Evolutionary conservation across 495 filamentous ascomycete genomes (phyloP).

Genomic region (Viridothelium virens): DNA sequence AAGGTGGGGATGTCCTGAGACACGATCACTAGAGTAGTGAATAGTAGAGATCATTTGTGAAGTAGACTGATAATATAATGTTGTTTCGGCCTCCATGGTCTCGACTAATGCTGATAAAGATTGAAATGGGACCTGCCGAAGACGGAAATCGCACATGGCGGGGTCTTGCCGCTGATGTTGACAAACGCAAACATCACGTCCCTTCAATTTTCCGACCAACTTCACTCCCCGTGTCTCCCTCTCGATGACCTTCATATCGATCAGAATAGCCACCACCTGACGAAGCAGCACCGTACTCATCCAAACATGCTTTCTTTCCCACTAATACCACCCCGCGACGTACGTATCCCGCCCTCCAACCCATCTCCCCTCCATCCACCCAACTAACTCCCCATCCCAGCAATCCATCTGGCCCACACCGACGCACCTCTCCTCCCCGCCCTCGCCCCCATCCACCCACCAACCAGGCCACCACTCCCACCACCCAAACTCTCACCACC

Average conservation of each 20-base stretch:
- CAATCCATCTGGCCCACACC: not conserved
- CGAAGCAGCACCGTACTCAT: not conserved
- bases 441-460: slow-evolving; percentile 17
- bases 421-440: slow-evolving; percentile 17
- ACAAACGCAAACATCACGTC: not conserved
- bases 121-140: too few species aligned
- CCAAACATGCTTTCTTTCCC: slow-evolving; percentile 28
- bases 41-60: too few species aligned
- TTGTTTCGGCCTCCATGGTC: too few species aligned
- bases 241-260: not conserved
- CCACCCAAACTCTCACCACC: slow-evolving; percentile 13
- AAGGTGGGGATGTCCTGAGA: too few species aligned
- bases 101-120: too few species aligned
- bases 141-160: too few species aligned
- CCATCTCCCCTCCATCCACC: slow-evolving; percentile 5
- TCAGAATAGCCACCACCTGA: not conserved
- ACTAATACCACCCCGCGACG: slow-evolving; percentile 28
- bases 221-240: not conserved
- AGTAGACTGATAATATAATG: too few species aligned
- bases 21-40: too few species aligned
- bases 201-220: not conserved
- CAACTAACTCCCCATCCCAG: slow-evolving; percentile 11
- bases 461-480: slow-evolving; percentile 21
- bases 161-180: not conserved
- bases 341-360: slow-evolving; percentile 14